phyloP scores from a whole-genome alignment of 225 moss, liverwort and hornwort genomes.

The Asterella californica region DNA sequence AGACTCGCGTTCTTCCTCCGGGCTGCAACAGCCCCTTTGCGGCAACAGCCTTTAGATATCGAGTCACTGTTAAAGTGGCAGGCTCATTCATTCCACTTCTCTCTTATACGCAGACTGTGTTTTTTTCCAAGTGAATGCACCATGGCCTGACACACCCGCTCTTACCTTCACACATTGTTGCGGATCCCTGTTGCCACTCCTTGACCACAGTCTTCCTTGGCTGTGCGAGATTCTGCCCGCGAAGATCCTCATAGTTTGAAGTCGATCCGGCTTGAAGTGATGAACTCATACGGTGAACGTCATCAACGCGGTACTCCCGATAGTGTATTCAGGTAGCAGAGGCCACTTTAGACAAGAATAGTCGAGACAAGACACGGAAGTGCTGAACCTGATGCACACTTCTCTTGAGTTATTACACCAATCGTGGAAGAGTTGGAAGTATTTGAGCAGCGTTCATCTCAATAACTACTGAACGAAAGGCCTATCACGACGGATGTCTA shows the following conservation, averaged over 20 bases:
- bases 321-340: neutral
- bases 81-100: neutral
- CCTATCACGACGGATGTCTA: neutral
- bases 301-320: neutral
- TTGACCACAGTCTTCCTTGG: conserved; percentile 1
- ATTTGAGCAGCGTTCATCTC: neutral
- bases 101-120: neutral
- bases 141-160: no score
- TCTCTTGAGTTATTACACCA: no score
- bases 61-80: neutral
- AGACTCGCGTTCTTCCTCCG: neutral
- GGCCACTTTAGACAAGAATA: no score
- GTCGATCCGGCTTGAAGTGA: neutral
- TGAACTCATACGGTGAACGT: neutral
- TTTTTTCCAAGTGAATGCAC: neutral
- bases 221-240: neutral
- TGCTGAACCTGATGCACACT: neutral
- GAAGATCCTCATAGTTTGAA: neutral
- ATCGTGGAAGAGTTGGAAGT: neutral
- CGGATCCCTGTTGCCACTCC: neutral
- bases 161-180: conserved; percentile 12
- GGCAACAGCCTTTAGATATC: neutral
- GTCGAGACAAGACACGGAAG: neutral
- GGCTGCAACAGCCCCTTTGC: neutral
- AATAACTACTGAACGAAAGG: neutral